phyloP scores from a whole-genome alignment of 768 basidiomycete species.

The Lentinus brumalis region DNA sequence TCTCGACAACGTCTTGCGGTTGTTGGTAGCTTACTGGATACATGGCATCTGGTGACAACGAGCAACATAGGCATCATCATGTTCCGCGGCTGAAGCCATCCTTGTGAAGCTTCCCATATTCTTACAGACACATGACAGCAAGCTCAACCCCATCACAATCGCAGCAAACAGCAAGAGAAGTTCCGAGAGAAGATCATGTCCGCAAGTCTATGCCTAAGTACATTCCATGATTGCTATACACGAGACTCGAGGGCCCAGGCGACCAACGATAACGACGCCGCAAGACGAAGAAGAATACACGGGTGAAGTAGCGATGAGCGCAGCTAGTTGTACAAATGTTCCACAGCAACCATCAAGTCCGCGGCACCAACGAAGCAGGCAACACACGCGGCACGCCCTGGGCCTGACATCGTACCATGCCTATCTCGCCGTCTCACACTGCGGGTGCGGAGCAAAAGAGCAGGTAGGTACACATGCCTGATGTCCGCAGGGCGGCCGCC shows the following conservation, averaged over 20 bases:
- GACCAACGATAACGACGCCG: neutral
- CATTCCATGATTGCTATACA: neutral
- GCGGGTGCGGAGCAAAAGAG: too few relatives aligned
- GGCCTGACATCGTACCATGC: too few relatives aligned
- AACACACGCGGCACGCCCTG: too few relatives aligned
- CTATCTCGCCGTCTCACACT: too few relatives aligned
- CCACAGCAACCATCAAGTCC: constrained; percentile 4
- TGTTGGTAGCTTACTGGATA: neutral
- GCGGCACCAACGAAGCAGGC: neutral
- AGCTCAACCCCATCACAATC: neutral
- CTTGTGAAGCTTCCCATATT: too few relatives aligned
- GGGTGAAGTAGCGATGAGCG: neutral
- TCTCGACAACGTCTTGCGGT: neutral
- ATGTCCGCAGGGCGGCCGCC: neutral
- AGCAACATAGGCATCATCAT: neutral
- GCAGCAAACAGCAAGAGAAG: neutral
- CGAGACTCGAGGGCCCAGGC: neutral
- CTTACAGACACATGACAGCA: too few relatives aligned
- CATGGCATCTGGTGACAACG: neutral
- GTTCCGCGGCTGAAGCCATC: neutral
- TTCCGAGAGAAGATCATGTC: neutral
- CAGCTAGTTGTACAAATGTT: neutral
- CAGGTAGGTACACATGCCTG: too few relatives aligned
- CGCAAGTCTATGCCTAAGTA: neutral
- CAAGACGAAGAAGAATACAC: neutral